Percentiles rank a stretch among this genome's conserved stretches.
These are phyloP conservation scores for Arthrinium puccinioides DNA, from an alignment of 2,329 filamentous ascomycete species.

Conservation along the genomic window DNA sequence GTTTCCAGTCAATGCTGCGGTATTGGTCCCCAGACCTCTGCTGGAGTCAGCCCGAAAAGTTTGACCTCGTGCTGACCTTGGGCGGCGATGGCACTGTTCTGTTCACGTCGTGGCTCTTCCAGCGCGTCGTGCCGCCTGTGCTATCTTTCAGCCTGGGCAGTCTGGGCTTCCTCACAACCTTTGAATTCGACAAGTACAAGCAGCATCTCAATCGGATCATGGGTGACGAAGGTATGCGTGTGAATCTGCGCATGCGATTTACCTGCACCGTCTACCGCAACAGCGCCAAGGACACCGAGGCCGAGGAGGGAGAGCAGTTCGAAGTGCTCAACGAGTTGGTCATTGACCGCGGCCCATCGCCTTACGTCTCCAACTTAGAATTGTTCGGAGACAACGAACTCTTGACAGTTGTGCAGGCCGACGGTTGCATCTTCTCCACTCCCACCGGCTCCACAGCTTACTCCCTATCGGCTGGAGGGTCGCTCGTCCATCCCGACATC, in stretches of 20 bases:
- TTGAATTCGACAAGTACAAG: conserved; percentile 83
- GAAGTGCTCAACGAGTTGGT: conserved; percentile 98
- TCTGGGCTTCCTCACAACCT: conserved; percentile 82
- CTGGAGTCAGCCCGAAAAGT: conserved; percentile 88
- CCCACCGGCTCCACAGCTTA: conserved; percentile 94
- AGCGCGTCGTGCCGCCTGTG: conserved; percentile 78
- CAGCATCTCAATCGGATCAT: conserved; percentile 81
- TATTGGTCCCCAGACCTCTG: conserved; percentile 98
- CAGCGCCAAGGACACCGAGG: conserved; percentile 50
- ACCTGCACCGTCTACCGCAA: conserved; percentile 93
- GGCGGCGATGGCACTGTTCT: conserved; percentile 83
- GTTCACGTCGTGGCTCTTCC: conserved; percentile 88
- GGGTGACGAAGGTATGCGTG: conserved; percentile 92
- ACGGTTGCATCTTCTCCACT: conserved; percentile 96
- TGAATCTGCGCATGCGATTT: conserved; percentile 97
- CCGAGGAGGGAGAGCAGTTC: conserved; percentile 89
- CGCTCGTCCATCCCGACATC: conserved; percentile 92
- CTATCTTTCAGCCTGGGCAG: conserved; percentile 79
- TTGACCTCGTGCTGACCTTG: conserved; percentile 86
- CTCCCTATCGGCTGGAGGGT: conserved; percentile 89
- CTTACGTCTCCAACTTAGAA: conserved; percentile 95
- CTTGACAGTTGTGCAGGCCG: conserved; percentile 90
- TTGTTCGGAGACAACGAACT: conserved; percentile 93
- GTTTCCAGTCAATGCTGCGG: conserved; percentile 75
- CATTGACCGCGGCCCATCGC: conserved; percentile 92